A percentile compares a stretch with the other conserved stretches of the same genome.
These are phyloP conservation scores for Zygosaccharomyces bailii DNA, from an alignment of 805 yeast genomes.

Conservation along the genomic window DNA sequence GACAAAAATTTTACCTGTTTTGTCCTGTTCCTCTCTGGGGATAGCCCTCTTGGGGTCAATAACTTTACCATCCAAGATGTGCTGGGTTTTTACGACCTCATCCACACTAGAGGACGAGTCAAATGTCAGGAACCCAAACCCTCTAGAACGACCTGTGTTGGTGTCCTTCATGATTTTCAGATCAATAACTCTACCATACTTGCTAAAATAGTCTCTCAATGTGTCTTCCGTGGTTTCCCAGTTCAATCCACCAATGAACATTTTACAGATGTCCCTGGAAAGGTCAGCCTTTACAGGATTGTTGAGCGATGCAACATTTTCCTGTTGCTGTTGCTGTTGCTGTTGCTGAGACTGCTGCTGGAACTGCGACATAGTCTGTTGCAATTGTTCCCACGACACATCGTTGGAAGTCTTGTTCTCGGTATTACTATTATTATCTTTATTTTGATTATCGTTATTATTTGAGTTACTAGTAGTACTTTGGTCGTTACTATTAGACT, in stretches of 20 bases:
- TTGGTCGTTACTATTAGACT: slow-evolving; percentile 17
- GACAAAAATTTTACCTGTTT: slow-evolving; percentile 93
- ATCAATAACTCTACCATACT: slow-evolving; percentile 85
- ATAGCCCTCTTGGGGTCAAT: slow-evolving; percentile 97
- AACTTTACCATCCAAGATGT: slow-evolving; percentile 88
- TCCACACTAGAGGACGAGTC: slow-evolving; percentile 78
- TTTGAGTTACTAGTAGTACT: slow-evolving; percentile 18
- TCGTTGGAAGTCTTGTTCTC: slow-evolving; percentile 15
- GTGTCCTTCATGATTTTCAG: slow-evolving; percentile 91
- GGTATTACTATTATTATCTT: slow-evolving; percentile 13
- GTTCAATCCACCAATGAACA: slow-evolving; percentile 95
- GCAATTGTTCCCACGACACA: slow-evolving; percentile 35
- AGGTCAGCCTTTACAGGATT: slow-evolving; percentile 45
- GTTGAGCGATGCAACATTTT: slow-evolving; percentile 22
- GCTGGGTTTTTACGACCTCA: slow-evolving; percentile 80
- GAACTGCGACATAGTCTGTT: slow-evolving; percentile 35
- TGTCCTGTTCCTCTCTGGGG: slow-evolving; percentile 95
- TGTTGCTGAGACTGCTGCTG: slow-evolving; percentile 27
- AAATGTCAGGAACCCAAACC: slow-evolving; percentile 92
- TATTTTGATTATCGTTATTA: slow-evolving; percentile 14
- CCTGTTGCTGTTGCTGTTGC: slow-evolving; percentile 15
- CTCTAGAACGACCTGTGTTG: slow-evolving; percentile 83
- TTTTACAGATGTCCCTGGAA: slow-evolving; percentile 75
- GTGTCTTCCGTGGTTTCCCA: slow-evolving; percentile 97
- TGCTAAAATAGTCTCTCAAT: slow-evolving; percentile 72